Evolutionary conservation across 352 stramenopile species (phyloP), one percentile per base, ranked within the genome.

Genomic region (Phytophthora melonis): DNA sequence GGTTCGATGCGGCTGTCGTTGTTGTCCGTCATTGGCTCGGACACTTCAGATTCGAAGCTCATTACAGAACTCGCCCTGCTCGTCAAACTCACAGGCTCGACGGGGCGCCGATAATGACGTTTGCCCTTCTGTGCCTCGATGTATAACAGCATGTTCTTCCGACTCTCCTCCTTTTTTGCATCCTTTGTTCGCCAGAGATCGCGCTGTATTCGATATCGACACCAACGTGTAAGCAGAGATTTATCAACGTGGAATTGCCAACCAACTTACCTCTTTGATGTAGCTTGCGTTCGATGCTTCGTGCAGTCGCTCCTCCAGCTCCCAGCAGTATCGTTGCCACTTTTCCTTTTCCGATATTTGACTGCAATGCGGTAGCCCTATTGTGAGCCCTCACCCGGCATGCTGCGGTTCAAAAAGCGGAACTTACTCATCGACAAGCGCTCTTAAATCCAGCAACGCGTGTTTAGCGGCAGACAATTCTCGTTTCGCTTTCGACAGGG

Each of bases 261-360:
- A 58, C 1, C 6, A 56, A 3, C 13, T 25, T 55, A 91, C 84
- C 80, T 94, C 84, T 75, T 92, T 90, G 7, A 45, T 65, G 36
- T 85, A 75, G 36, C 79, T 91, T 43, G 75, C 80, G 57, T 89
- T 77, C 39, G 89, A 68, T 6, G 82, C 81, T 52, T 89, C 79
- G 27, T 90, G 81, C 5, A 93, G 69, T 4, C 83, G 82, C 52
- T 91, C 87, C 52, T 94, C 85, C 0, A 94, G 67, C 34, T 92
- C 87, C 87, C 87, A 94, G 66, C 84, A 93, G 43, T 93, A 90
- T 0, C 78, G 79, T 47, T 94, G 87, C 86, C 87, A 94, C 41
- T 86, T 90, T 58, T 94, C 87, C 52, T 83, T 91, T 75, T 94
- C 87, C 11, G 68, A 55, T 45, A 93, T 83, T 79, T 94, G 87